Evolutionary conservation across 1,284 basidiomycete genomes (phyloP), one percentile per base, ranked within the genome.

Genomic region (Naganishia albida): DNA sequence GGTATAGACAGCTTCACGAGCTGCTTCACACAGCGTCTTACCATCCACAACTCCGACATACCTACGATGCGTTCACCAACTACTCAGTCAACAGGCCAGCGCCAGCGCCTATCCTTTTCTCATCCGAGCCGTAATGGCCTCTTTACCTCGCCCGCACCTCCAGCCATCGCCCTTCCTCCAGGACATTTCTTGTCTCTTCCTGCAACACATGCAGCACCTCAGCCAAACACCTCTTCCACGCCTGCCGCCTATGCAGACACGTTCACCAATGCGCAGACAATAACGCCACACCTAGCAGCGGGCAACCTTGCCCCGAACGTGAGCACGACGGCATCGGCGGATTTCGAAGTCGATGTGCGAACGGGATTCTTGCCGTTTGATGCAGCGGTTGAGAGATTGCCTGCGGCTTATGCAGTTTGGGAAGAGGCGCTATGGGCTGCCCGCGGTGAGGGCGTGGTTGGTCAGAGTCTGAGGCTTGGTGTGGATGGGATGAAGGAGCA

Each of bases 321-420:
- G 3, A 86, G 89, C 13, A 93, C 91, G 3, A 85, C 93, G 63
- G 90, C 91, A 15, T 88, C 91, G 3, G 91, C 93, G 75, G 93
- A 97, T 81, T 97, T 93, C 81, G 93, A 96, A 75, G 89, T 97
- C 70, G 91, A 95, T 74, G 90, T 90, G 1, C 83, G 87, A 25
- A 92, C 92, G 0, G 94, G 94, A 0, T 97, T 98, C 76, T 86
- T 97, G 83, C 93, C 94, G 0, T 89, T 90, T 0, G 84, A 88
- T 38, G 84, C 85, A 0, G 92, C 93, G 0, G 73, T 92, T 0
- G 71, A 76, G 43, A 83, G 87, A 12, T 83, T 97, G 0, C 83
- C 85, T 0, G 70, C 67, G 0, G 77, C 81, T 62, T 93, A 87
- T 82, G 86, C 86, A 40, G 71, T 82, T 20, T 94, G 90, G 91